Conservation (phyloP, 1,284 basidiomycete species). For the Leccinum griseonigrum region DNA sequence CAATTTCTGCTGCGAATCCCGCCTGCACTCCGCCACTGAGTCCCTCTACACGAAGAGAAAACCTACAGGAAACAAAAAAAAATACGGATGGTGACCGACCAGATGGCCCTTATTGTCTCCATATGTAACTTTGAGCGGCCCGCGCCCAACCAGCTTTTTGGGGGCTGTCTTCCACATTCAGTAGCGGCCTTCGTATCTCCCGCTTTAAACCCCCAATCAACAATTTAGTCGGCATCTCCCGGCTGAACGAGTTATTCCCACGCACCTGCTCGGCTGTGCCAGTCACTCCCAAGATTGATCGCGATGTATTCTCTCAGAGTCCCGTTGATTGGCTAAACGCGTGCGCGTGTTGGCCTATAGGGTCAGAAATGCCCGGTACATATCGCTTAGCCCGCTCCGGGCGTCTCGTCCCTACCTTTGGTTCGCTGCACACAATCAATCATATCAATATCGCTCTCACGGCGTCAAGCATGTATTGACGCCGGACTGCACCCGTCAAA, state of each 20-base stretch:
- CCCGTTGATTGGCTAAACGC: slow-evolving; percentile 15
- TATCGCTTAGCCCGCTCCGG: background rate
- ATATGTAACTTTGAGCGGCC: slow-evolving; percentile 1
- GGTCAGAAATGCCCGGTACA: slow-evolving; percentile 2
- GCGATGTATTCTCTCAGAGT: slow-evolving; percentile 1
- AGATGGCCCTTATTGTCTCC: slow-evolving; percentile 17
- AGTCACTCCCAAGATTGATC: slow-evolving; percentile 21
- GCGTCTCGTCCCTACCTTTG: background rate
- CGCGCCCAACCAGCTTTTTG: slow-evolving; percentile 7
- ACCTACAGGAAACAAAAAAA: background rate
- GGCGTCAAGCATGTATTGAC: background rate
- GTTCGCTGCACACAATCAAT: background rate
- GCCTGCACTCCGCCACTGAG: background rate
- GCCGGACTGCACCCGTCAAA: background rate
- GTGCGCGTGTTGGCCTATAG: slow-evolving; percentile 4
- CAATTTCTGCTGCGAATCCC: background rate
- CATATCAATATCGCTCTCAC: slow-evolving; percentile 4
- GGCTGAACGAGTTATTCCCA: slow-evolving; percentile 18
- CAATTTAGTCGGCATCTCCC: slow-evolving; percentile 30
- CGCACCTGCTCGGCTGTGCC: slow-evolving; percentile 24
- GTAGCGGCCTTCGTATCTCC: slow-evolving; percentile 21
- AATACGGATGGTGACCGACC: background rate
- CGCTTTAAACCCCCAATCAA: slow-evolving; percentile 14
- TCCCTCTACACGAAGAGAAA: background rate
- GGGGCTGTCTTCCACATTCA: slow-evolving; percentile 8